Evolutionary conservation across 345 rosid species (phyloP), one percentile per base, ranked within the genome.

Genomic region (Mercurialis annua): DNA sequence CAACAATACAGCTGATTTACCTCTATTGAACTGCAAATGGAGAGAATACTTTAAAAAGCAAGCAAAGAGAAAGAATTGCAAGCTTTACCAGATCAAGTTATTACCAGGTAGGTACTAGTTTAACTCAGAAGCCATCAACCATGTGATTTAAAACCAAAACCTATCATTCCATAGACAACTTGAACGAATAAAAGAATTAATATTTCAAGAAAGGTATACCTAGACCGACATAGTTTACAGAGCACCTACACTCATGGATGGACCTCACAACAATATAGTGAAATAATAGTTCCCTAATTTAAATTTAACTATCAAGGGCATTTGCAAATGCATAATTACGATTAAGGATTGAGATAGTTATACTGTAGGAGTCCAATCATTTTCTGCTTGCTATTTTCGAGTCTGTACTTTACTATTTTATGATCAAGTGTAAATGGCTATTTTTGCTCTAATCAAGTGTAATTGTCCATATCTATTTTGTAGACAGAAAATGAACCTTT

Each of bases 1-100:
- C 55, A 67, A 62, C 1, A 65, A 42, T 44, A 31, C 53, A 47
- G 58, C 52, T 67, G 56, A 43, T 42, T 51, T 62, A 21, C 66
- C 47, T n/a, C 14, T 6, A 65, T 52, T 43, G 5, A 61, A 48
- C 10, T 21, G 11, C 54, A 61, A 59, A 71, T 14, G 47, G 63
- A 17, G 65, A 65, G 46, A 26, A 36, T 57, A 65, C 12, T 69
- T 7, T 33, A 15, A 50, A 24, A 38, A 59, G 14, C 40, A 36
- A 40, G 1, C 6, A 29, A 53, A 11, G 24, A 64, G 50, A 31
- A 59, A 6, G 21, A 43, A 62, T n/a, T 59, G 38, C 52, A 66
- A 62, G 46, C 56, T 17, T 36, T 18, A 20, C 48, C 50, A 43
- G 42, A 18, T 59, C 33, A 38, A 34, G 46, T 18, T n/a, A n/a